Conservation (phyloP, 768 basidiomycete genomes). For the Suillus subalutaceus region DNA sequence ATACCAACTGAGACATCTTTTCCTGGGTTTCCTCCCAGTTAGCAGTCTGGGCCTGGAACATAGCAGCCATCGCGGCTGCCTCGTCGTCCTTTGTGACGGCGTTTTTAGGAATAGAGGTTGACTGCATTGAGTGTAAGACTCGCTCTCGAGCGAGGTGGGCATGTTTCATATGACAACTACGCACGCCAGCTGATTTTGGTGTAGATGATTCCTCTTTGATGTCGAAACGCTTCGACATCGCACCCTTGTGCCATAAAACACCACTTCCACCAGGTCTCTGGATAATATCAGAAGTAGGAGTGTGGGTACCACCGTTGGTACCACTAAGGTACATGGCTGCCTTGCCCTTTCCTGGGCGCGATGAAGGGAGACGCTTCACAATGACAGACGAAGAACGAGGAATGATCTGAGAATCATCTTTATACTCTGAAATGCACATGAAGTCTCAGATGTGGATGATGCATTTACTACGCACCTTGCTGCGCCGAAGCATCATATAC, state of each 20-base stretch:
- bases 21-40: constrained; percentile 99
- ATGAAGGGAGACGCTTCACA: constrained; percentile 86
- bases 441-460: constrained; percentile 10
- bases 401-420: constrained; percentile 88
- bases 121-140: constrained; percentile 36
- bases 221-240: constrained; percentile 91
- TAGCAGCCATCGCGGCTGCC: constrained; percentile 94
- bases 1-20: constrained; percentile 99
- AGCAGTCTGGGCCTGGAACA: constrained; percentile 92
- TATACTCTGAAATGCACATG: constrained; percentile 65
- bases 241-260: constrained; percentile 64
- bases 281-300: constrained; percentile 53
- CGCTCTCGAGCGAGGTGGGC: constrained; percentile 24
- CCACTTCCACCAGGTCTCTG: constrained; percentile 39
- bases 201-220: constrained; percentile 63
- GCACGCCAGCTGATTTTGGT: constrained; percentile 34
- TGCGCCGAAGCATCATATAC: constrained; percentile 83
- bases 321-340: constrained; percentile 75
- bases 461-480: constrained; percentile 65
- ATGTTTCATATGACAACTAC: constrained; percentile 31
- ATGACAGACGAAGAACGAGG: constrained; percentile 94
- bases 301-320: constrained; percentile 38
- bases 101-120: constrained; percentile 43
- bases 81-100: constrained; percentile 72
- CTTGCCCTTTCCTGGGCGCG: constrained; percentile 80